These are phyloP conservation scores for Dalbergia cochinchinensis DNA, from an alignment of 306 rosid species.

Conservation along the genomic window DNA sequence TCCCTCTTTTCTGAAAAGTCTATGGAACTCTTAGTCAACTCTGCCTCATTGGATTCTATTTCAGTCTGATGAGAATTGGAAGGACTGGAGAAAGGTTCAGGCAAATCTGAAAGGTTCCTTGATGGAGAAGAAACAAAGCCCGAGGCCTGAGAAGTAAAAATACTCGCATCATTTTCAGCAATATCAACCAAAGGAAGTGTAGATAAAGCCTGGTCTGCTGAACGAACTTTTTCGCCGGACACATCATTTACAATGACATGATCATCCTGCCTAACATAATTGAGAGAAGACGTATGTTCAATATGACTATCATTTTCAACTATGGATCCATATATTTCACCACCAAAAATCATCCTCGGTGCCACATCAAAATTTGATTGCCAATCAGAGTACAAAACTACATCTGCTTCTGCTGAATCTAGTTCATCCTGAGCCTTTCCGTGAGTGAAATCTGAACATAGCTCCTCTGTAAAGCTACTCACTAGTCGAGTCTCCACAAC, in stretches of 20 bases:
- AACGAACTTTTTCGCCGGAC: slow-evolving; percentile 39
- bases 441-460: slow-evolving; percentile 38
- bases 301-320: slow-evolving; percentile 48
- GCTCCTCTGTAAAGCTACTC: slow-evolving; percentile 40
- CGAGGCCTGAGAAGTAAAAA: slow-evolving; percentile 45
- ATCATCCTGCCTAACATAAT: slow-evolving; percentile 41
- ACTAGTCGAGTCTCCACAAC: slow-evolving; percentile 37
- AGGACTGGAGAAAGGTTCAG: slow-evolving; percentile 45
- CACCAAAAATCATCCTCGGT: slow-evolving; percentile 43
- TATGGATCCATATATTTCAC: slow-evolving; percentile 50
- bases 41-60: slow-evolving; percentile 49
- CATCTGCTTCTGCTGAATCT: slow-evolving; percentile 48
- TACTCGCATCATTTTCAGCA: slow-evolving; percentile 42
- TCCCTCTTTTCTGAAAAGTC: slow-evolving; percentile 47
- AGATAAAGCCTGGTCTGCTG: slow-evolving; percentile 40
- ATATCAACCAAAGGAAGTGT: slow-evolving; percentile 28
- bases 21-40: slow-evolving; percentile 41
- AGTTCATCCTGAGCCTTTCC: slow-evolving; percentile 51
- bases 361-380: slow-evolving; percentile 50
- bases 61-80: slow-evolving; percentile 46
- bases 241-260: slow-evolving; percentile 43
- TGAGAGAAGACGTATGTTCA: slow-evolving; percentile 49
- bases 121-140: slow-evolving; percentile 50
- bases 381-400: slow-evolving; percentile 40
- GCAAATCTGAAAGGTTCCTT: slow-evolving; percentile 45